Base-by-base conservation (phyloP, 2,329 filamentous ascomycete genomes). In the Calonectria ilicicola region DNA sequence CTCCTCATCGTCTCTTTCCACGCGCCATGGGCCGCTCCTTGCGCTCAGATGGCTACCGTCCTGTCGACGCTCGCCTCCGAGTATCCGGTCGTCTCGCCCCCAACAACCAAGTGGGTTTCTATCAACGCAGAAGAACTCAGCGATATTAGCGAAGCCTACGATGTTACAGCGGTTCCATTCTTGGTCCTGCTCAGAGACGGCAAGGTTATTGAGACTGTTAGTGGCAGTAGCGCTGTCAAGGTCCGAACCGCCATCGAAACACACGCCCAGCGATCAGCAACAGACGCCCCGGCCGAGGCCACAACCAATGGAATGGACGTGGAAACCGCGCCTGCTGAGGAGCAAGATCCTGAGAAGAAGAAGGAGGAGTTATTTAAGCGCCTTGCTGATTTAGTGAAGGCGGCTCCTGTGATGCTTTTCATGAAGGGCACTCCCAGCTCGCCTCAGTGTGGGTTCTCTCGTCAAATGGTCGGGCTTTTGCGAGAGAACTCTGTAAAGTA, bases 371-470 rank as follows among this genome's bases (percentile, higher is more conserved):
- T 99, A 67, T 92, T 95, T 84, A 92, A 93, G 83, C 90, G 96
- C 38, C 88, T 99, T 44, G 90, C 86, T 23, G 94, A 97, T 78
- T 89, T 99, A 42, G 96, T 98, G 77, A 98, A 96, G 87, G 97
- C 97, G 6, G 96, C 97, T 38, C 95, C 96, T 0, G 96, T 99
- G 38, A 99, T 99, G 97, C 88, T 99, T 32, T 99, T 99, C 85
- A 98, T 98, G 95, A 98, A 98, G 87, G 96, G 95, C n/a, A 97
- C 95, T 3, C 95, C 95, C 0, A 94, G 92, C 76, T 90, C 91
- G 38, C 95, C 95, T 1, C 94, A 98, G 84, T 98, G 96, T 81
- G 95, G 97, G 2, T 99, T 99, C 86, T 98, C 95, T 77, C 89
- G 96, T 77, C 95, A 98, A 86, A 87, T 98, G 53, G 97, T 99